Percentiles rank a stretch among this genome's conserved stretches.
phyloP scores from a whole-genome alignment of 441 rosid genomes.

The Capsella rubella region DNA sequence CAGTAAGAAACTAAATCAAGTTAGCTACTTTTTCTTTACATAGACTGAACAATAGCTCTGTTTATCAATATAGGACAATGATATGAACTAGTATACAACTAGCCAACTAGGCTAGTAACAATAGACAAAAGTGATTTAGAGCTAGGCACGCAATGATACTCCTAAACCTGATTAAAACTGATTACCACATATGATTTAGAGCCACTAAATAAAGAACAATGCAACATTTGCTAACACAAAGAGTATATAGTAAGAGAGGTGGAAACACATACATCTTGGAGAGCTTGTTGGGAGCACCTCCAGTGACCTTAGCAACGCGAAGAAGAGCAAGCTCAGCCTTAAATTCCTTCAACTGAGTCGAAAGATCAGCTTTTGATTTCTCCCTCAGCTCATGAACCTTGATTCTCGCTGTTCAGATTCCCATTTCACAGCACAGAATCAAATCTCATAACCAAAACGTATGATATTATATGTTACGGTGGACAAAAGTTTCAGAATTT shows the following conservation, averaged over 20 bases:
- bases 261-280: constrained; percentile 73
- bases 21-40: neutral
- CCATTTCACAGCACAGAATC: constrained; percentile 23
- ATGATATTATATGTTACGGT: neutral
- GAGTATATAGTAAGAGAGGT: constrained; percentile 1
- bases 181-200: neutral
- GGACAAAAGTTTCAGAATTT: neutral
- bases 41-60: neutral
- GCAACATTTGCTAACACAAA: neutral
- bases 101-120: too few species aligned
- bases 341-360: constrained; percentile 72
- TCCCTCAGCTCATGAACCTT: constrained; percentile 95
- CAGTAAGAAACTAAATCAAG: neutral
- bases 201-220: constrained; percentile 4
- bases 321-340: constrained; percentile 90
- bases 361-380: constrained; percentile 78
- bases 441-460: neutral
- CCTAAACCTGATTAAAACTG: neutral
- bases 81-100: neutral
- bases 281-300: constrained; percentile 95
- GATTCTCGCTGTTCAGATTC: constrained; percentile 67
- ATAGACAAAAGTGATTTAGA: too few species aligned
- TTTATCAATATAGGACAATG: neutral
- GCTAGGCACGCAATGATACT: too few species aligned
- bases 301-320: constrained; percentile 97